phyloP scores from a whole-genome alignment of 2,329 filamentous ascomycete genomes.

The Neonectria neomacrospora region DNA sequence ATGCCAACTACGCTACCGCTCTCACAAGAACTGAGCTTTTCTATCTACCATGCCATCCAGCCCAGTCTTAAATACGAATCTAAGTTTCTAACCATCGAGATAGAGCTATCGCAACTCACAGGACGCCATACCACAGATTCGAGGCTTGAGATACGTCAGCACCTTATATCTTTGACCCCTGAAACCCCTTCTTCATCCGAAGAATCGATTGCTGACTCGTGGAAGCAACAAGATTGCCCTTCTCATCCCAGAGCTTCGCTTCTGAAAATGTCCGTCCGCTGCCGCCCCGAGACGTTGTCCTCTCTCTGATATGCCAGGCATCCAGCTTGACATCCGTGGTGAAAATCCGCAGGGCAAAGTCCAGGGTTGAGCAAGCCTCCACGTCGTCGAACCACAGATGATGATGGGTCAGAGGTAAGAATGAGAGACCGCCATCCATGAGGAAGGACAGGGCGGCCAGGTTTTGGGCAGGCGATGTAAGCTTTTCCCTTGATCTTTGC shows the following conservation, averaged over 20 bases:
- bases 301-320: constrained; percentile 58
- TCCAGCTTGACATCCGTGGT: constrained; percentile 51
- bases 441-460: constrained; percentile 54
- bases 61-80: too few relatives aligned
- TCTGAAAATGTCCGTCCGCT: constrained; percentile 59
- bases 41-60: too few relatives aligned
- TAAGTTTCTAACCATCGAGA: too few relatives aligned
- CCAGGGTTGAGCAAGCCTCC: constrained; percentile 57
- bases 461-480: constrained; percentile 47
- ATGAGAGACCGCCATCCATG: constrained; percentile 57
- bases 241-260: constrained; percentile 56
- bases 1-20: too few relatives aligned
- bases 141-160: background rate
- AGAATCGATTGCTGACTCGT: constrained; percentile 61
- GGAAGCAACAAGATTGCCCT: constrained; percentile 56
- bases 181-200: constrained; percentile 31
- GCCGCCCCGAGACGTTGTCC: constrained; percentile 50
- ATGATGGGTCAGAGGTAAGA: constrained; percentile 56
- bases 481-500: constrained; percentile 42
- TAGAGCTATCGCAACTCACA: too few relatives aligned
- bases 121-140: too few relatives aligned
- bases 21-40: too few relatives aligned
- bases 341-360: constrained; percentile 61
- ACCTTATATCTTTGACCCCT: constrained; percentile 25
- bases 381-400: constrained; percentile 57